These are phyloP conservation scores for Citrus inodora DNA, from an alignment of 345 rosid species.

Conservation along the genomic window DNA sequence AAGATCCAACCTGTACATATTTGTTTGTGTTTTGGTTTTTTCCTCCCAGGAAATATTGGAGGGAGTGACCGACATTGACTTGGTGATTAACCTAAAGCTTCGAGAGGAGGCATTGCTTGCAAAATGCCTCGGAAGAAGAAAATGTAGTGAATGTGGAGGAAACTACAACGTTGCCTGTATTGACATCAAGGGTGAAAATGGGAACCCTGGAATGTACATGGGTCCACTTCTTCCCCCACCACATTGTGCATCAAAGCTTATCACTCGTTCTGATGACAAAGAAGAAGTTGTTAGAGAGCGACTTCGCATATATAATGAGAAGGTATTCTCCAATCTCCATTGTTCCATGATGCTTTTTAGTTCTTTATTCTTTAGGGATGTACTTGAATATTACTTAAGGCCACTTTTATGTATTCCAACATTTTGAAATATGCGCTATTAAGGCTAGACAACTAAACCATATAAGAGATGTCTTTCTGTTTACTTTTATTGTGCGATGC, in stretches of 20 bases:
- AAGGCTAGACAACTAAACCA: neutral
- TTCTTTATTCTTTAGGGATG: neutral
- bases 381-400: neutral
- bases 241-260: conserved; percentile 74
- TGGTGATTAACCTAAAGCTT: conserved; percentile 86
- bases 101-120: conserved; percentile 84
- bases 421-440: neutral
- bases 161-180: conserved; percentile 86
- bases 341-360: neutral
- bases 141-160: conserved; percentile 83
- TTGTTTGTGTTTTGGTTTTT: neutral
- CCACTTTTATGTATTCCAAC: neutral
- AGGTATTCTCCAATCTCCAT: conserved; percentile 35
- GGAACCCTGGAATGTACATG: conserved; percentile 81
- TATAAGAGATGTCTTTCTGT: neutral
- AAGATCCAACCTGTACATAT: neutral
- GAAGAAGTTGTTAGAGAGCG: conserved; percentile 91
- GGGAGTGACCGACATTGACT: conserved; percentile 74
- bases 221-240: conserved; percentile 96
- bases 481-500: neutral
- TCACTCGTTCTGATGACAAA: conserved; percentile 83
- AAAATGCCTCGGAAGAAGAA: conserved; percentile 95
- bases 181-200: conserved; percentile 79
- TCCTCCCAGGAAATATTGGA: conserved; percentile 78
- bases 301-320: conserved; percentile 66